phyloP scores from a whole-genome alignment of 2,329 filamentous ascomycete species.

The Fusarium goolgardi region DNA sequence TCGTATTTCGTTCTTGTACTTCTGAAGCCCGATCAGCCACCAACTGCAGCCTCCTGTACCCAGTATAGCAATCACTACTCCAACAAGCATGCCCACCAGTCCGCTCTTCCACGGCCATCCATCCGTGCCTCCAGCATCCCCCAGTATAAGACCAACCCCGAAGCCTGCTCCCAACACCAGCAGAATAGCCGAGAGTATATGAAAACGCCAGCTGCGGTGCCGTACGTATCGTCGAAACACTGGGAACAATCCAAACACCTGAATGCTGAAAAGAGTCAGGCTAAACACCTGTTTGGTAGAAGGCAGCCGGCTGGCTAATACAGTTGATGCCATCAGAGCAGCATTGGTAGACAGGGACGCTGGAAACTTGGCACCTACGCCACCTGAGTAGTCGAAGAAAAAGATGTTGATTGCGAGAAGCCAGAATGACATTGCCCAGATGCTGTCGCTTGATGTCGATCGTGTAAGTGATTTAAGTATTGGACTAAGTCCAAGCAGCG shows the following conservation, averaged over 20 bases:
- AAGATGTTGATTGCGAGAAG: constrained; percentile 95
- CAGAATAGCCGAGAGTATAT: constrained; percentile 78
- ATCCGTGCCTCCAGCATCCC: constrained; percentile 55
- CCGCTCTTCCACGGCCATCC: constrained; percentile 65
- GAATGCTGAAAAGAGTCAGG: constrained; percentile 93
- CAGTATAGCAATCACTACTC: constrained; percentile 77
- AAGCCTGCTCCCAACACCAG: constrained; percentile 84
- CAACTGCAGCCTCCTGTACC: constrained; percentile 94
- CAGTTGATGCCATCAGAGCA: constrained; percentile 94
- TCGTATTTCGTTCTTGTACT: constrained; percentile 99
- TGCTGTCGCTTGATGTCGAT: constrained; percentile 92
- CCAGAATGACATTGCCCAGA: constrained; percentile 97
- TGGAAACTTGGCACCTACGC: constrained; percentile 71
- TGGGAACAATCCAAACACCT: constrained; percentile 97
- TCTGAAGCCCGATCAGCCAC: constrained; percentile 97
- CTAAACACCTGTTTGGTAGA: constrained; percentile 95
- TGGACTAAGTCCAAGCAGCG: constrained; percentile 88
- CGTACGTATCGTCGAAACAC: constrained; percentile 92
- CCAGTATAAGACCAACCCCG: constrained; percentile 75
- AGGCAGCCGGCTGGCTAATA: constrained; percentile 88
- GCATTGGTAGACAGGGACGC: constrained; percentile 91
- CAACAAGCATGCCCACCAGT: constrained; percentile 79
- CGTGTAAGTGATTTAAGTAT: constrained; percentile 96
- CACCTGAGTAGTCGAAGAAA: constrained; percentile 94
- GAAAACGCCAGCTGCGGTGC: constrained; percentile 83